These are phyloP conservation scores for Lepidium aucheri DNA, from an alignment of 345 rosid genomes.

Conservation along the genomic window DNA sequence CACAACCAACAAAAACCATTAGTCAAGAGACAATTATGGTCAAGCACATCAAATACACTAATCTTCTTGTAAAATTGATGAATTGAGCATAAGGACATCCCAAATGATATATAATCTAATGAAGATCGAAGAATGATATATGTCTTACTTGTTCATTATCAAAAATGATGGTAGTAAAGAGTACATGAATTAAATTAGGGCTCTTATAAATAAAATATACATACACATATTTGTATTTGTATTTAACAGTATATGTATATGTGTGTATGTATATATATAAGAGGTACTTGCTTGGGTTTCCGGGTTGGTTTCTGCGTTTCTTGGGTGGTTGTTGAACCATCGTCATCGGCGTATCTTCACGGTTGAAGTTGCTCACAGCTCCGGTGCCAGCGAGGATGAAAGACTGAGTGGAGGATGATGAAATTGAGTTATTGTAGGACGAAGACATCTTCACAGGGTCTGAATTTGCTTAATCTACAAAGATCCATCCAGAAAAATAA, in stretches of 20 bases:
- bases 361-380: constrained; percentile 6
- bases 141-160: not conserved
- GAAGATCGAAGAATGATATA: not conserved
- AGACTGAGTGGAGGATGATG: constrained; percentile 20
- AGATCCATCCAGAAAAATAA: constrained; percentile 12
- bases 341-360: constrained; percentile 1
- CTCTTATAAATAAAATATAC: not conserved
- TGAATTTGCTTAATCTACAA: constrained; percentile 21
- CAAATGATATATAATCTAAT: not conserved
- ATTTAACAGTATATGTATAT: not conserved
- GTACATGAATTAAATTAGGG: constrained; percentile 3
- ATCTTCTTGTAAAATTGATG: not conserved
- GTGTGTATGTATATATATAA: not conserved
- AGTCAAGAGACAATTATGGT: not conserved
- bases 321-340: constrained; percentile 38
- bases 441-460: constrained; percentile 22
- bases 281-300: constrained; percentile 60
- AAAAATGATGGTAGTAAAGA: not conserved
- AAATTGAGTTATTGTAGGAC: constrained; percentile 8
- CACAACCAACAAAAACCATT: not conserved
- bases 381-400: constrained; percentile 17
- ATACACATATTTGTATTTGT: not conserved
- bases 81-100: not conserved
- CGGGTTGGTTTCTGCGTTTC: constrained; percentile 71
- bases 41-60: not conserved